Evolutionary conservation across 1,284 basidiomycete genomes (phyloP).

Genomic region (Wolfiporia cocos): DNA sequence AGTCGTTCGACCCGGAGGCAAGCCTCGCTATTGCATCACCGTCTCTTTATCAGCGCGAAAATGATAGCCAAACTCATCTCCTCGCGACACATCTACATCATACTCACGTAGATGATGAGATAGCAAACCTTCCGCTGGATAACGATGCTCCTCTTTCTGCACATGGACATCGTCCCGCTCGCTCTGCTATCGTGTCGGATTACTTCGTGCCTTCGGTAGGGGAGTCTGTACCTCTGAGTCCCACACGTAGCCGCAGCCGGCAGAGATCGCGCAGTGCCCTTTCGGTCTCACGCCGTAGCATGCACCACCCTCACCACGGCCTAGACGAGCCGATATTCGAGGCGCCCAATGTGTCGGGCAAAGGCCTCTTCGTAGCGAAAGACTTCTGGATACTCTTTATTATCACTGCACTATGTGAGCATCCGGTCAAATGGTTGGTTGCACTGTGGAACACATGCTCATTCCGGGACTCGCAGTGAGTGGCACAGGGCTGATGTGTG

Average conservation of each 20-base stretch:
- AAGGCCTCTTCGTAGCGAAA: constrained; percentile 34
- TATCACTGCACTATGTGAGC: constrained; percentile 65
- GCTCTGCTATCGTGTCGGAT: constrained; percentile 13
- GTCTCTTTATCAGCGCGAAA: constrained; percentile 21
- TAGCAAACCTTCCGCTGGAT: constrained; percentile 8
- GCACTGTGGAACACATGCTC: background rate
- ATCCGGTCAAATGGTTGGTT: background rate
- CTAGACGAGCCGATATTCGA: constrained; percentile 8
- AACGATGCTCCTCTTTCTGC: constrained; percentile 8
- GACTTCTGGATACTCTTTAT: constrained; percentile 77
- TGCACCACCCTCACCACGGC: constrained; percentile 2
- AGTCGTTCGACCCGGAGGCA: constrained; percentile 15
- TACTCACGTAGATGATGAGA: constrained; percentile 15
- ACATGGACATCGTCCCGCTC: constrained; percentile 9
- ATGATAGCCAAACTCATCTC: constrained; percentile 23
- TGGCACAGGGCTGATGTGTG: constrained; percentile 88
- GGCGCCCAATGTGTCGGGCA: constrained; percentile 42
- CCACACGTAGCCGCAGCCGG: constrained; percentile 15
- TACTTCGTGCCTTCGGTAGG: constrained; percentile 18
- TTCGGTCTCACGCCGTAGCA: constrained; percentile 9
- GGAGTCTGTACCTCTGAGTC: constrained; percentile 22
- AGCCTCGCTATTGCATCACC: constrained; percentile 12
- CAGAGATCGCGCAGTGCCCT: constrained; percentile 19
- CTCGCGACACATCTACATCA: constrained; percentile 17
- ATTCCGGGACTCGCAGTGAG: constrained; percentile 45